phyloP scores from a whole-genome alignment of 1,284 basidiomycete genomes.

The Moesziomyces parantarcticus region DNA sequence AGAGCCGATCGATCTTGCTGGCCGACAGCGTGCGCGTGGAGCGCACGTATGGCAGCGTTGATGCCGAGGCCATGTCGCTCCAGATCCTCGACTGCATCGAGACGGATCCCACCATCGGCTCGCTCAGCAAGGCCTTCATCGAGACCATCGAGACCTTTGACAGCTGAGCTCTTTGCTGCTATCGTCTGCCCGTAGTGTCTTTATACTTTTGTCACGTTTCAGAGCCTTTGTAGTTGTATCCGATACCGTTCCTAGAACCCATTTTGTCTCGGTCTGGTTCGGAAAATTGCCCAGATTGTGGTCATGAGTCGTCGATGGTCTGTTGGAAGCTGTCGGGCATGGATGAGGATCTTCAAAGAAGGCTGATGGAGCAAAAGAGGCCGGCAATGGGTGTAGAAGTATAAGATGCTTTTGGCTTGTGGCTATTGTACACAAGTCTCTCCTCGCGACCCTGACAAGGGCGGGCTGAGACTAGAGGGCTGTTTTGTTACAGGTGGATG shows the following conservation, averaged over 20 bases:
- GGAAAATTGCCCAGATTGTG: no score
- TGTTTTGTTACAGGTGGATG: constrained; percentile 9
- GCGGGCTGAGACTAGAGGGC: constrained; percentile 1
- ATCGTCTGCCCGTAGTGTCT: neutral
- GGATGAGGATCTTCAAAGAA: no score
- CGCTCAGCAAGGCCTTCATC: constrained; percentile 46
- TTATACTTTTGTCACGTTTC: constrained; percentile 1
- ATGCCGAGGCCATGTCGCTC: constrained; percentile 45
- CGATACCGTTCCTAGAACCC: neutral
- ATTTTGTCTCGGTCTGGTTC: neutral
- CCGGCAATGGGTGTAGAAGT: neutral
- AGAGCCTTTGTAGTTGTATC: constrained; percentile 14
- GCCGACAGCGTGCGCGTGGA: constrained; percentile 44
- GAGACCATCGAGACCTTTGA: constrained; percentile 53
- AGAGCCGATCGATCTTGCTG: constrained; percentile 39
- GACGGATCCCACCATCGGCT: constrained; percentile 48
- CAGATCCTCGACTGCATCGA: constrained; percentile 52
- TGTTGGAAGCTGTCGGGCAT: no score
- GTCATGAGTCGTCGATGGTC: no score
- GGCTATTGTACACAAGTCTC: constrained; percentile 22
- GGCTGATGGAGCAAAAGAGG: neutral
- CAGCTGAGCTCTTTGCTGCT: constrained; percentile 8
- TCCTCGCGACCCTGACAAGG: neutral
- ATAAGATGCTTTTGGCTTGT: constrained; percentile 1
- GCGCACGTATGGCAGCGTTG: constrained; percentile 52